Evolutionary conservation across 2,329 filamentous ascomycete species (phyloP), one percentile per base, ranked within the genome.

Genomic region (Coleophoma crateriformis): DNA sequence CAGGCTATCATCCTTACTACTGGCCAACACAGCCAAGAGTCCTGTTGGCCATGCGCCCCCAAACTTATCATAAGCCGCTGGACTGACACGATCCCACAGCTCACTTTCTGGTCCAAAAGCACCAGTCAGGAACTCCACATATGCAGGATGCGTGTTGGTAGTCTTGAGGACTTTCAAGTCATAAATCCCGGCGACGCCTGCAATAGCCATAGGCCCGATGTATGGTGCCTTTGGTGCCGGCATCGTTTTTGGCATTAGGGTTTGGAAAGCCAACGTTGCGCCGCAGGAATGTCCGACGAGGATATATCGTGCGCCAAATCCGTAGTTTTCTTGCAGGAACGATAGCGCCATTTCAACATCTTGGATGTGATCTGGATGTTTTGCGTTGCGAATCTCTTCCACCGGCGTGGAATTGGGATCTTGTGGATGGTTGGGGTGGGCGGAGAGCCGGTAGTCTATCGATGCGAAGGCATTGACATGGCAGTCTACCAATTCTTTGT

Each of bases 181-280:
- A 64, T 88, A 88, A 19, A 90, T 79, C 1, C 86, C 85, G 49
- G 78, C 78, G 17, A 87, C 66, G 33, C 82, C 77, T 3, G 87
- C 62, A 14, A 87, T 66, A 2, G 75, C 78, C 2, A 68, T 61
- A 0, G 81, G 82, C n/a, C 71, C 17, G 19, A 22, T 17, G 62
- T 4, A 62, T 63, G 51, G 48, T 10, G 48, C n/a, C 12, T 20
- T 13, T 11, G 13, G 13, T 27, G 22, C 15, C 12, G 20, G 35
- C 35, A 50, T 54, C 35, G 46, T 50, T 46, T 47, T 52, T 56
- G 22, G 67, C 53, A 45, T 68, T 59, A 33, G 50, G 50, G 34
- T 67, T 66, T 90, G 87, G 46, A 82, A 74, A 0, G 79, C 76
- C 32, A 90, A 66, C 4, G 79, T 84, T 3, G 77, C 83, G 39